A percentile compares a stretch with the other conserved stretches of the same genome.
These are phyloP conservation scores for Citrus sp. DNA, from an alignment of 345 rosid species.

Conservation along the genomic window DNA sequence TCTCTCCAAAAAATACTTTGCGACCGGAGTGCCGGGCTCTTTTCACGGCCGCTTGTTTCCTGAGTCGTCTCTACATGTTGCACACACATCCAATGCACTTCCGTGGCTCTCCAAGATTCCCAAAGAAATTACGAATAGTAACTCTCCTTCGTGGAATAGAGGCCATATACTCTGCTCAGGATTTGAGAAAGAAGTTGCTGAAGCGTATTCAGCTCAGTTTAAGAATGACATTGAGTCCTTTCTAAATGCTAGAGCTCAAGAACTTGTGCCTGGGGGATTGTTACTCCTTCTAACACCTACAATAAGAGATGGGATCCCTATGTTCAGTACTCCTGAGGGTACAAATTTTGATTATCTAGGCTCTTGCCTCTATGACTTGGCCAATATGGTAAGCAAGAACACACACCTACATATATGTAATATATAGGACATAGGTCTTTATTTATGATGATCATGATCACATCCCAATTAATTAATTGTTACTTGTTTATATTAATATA, in stretches of 20 bases:
- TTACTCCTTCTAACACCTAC: not conserved
- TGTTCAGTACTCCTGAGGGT: not conserved
- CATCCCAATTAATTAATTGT: too few relatives aligned
- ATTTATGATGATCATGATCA: too few relatives aligned
- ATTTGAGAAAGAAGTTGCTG: not conserved
- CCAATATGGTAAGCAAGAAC: not conserved
- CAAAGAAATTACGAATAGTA: not conserved
- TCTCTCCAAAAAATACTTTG: not conserved
- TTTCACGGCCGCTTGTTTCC: constrained; percentile 11
- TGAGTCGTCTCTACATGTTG: not conserved
- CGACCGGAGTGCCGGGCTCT: constrained; percentile 7
- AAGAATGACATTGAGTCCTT: not conserved
- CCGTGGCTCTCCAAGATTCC: constrained; percentile 4
- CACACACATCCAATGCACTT: not conserved
- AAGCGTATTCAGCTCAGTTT: not conserved
- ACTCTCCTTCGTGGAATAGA: constrained; percentile 4
- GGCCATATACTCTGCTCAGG: not conserved
- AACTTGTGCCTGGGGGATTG: constrained; percentile 9
- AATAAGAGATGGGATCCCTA: not conserved
- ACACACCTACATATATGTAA: fast-evolving
- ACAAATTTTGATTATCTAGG: not conserved
- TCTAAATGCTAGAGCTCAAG: constrained; percentile 12
- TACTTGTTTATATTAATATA: too few relatives aligned
- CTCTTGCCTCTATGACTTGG: constrained; percentile 2
- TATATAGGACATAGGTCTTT: too few relatives aligned